Evolutionary conservation across 2,329 filamentous ascomycete species (phyloP).

Genomic region (Neonectria coccinea): DNA sequence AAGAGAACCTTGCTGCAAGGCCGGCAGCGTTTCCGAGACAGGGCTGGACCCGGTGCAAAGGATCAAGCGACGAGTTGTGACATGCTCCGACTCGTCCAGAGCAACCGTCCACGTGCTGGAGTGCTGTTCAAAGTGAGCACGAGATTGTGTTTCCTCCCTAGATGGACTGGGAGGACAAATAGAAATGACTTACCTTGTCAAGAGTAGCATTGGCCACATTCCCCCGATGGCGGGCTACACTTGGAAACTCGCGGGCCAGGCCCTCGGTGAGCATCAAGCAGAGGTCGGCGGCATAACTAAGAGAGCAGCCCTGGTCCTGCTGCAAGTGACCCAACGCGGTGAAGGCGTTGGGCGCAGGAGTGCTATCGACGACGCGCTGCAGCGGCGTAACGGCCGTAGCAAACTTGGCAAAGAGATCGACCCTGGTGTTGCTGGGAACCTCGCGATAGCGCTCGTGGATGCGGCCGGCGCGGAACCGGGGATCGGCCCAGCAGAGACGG

Average conservation of each 20-base stretch:
- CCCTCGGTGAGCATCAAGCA: conserved; percentile 58
- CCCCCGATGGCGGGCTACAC: conserved; percentile 54
- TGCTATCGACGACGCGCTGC: conserved; percentile 59
- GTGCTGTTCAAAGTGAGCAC: conserved; percentile 4
- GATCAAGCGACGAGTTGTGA: conserved; percentile 58
- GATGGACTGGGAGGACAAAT: not conserved
- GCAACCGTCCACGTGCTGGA: conserved; percentile 39
- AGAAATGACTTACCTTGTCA: conserved; percentile 32
- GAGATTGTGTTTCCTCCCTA: too few relatives aligned
- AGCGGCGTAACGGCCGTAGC: conserved; percentile 66
- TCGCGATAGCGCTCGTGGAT: conserved; percentile 68
- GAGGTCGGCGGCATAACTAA: conserved; percentile 70
- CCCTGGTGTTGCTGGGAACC: conserved; percentile 72
- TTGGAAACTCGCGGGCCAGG: conserved; percentile 51
- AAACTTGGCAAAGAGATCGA: conserved; percentile 68
- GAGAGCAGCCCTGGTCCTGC: conserved; percentile 67
- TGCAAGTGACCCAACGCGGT: conserved; percentile 64
- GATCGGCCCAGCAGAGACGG: conserved; percentile 72
- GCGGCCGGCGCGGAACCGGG: conserved; percentile 64
- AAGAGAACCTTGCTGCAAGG: not conserved
- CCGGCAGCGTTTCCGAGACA: conserved; percentile 49
- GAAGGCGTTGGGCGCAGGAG: conserved; percentile 65
- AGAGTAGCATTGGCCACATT: conserved; percentile 51
- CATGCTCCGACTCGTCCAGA: conserved; percentile 47
- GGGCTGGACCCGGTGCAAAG: conserved; percentile 70